Evolutionary conservation across 108 stramenopile species (phyloP).

Genomic region (Nitzschia sp.): DNA sequence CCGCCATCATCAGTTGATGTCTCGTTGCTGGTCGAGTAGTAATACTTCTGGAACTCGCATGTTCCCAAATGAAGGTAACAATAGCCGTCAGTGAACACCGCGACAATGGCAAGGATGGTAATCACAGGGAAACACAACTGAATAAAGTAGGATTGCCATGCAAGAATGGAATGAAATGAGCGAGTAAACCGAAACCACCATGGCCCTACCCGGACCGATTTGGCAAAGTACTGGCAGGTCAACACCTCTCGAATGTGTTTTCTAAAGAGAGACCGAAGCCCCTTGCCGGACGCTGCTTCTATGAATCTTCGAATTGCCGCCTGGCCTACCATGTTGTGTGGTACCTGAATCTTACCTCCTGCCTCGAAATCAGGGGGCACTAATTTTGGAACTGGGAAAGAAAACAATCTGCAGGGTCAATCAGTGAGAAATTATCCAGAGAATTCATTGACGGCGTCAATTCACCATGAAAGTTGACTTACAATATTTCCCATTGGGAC

Average conservation of each 20-base stretch:
- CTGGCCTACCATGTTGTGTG: background rate
- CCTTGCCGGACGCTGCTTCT: background rate
- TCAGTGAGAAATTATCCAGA: background rate
- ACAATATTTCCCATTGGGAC: conserved; percentile 40
- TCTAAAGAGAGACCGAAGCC: background rate
- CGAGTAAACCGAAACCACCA: conserved; percentile 17
- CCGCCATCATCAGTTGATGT: too few relatives aligned
- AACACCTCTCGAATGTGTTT: conserved; percentile 1
- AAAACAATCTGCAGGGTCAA: conserved; percentile 16
- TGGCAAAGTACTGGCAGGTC: background rate
- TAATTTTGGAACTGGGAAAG: conserved; percentile 23
- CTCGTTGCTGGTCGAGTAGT: too few relatives aligned
- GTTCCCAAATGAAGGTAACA: conserved; percentile 14
- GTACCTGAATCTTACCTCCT: conserved; percentile 11
- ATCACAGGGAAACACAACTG: conserved; percentile 19
- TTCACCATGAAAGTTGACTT: background rate
- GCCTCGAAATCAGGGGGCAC: conserved; percentile 18
- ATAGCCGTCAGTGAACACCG: conserved; percentile 6
- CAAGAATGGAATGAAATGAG: conserved; percentile 2
- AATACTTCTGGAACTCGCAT: conserved; percentile 1
- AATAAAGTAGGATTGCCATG: conserved; percentile 16
- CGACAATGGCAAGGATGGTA: conserved; percentile 1
- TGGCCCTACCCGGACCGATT: background rate
- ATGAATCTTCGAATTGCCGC: background rate
- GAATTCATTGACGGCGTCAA: background rate